Evolutionary conservation across 2,329 filamentous ascomycete genomes (phyloP).

Genomic region (Colletotrichum plurivorum): DNA sequence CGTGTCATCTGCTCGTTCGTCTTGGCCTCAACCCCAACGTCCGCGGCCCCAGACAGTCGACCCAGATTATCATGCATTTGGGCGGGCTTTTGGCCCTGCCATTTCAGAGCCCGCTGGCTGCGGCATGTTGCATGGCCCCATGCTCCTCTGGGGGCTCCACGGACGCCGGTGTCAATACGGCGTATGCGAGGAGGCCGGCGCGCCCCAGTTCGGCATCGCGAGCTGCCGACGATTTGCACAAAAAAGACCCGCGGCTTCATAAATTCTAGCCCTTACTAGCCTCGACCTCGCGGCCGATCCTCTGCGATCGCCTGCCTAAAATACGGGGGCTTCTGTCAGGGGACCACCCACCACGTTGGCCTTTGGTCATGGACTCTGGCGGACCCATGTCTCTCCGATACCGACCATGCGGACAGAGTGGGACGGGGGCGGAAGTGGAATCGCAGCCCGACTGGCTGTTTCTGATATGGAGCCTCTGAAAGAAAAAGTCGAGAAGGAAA

Average conservation of each 20-base stretch:
- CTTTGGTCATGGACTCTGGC: slow-evolving; percentile 25
- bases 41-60: background rate
- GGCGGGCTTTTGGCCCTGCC: background rate
- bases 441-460: slow-evolving; percentile 35
- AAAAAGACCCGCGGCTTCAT: slow-evolving; percentile 28
- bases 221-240: slow-evolving; percentile 37
- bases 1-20: slow-evolving; percentile 4
- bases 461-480: slow-evolving; percentile 13
- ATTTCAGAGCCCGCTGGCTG: slow-evolving; percentile 4
- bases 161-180: slow-evolving; percentile 18
- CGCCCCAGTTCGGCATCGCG: slow-evolving; percentile 24
- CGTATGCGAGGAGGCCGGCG: slow-evolving; percentile 16
- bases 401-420: slow-evolving; percentile 39
- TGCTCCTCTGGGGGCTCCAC: slow-evolving; percentile 17
- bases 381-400: slow-evolving; percentile 31
- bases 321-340: slow-evolving; percentile 18
- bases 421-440: slow-evolving; percentile 20
- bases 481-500: slow-evolving; percentile 26
- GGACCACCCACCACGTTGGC: slow-evolving; percentile 35
- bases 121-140: background rate
- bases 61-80: slow-evolving; percentile 12
- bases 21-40: slow-evolving; percentile 18
- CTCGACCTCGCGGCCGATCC: slow-evolving; percentile 22
- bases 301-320: slow-evolving; percentile 35
- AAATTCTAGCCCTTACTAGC: slow-evolving; percentile 19